Conservation (phyloP, 495 filamentous ascomycete species). For the Xylaria grammica region DNA sequence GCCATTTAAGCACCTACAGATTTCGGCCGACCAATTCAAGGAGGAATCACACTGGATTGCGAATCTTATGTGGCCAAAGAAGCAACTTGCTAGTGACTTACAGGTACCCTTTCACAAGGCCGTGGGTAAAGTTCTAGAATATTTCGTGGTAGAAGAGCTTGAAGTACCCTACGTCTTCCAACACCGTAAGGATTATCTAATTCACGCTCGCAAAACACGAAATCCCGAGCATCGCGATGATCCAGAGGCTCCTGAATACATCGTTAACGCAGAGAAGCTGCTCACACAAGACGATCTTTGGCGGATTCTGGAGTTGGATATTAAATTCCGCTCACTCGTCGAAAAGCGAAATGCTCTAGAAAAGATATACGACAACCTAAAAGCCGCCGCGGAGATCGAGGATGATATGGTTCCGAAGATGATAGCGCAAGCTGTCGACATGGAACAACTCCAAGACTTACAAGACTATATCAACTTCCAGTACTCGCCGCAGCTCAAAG, state of each 20-base stretch:
- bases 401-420: slow-evolving; percentile 79
- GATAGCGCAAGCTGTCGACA: slow-evolving; percentile 72
- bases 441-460: slow-evolving; percentile 94
- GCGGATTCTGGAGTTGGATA: slow-evolving; percentile 90
- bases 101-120: slow-evolving; percentile 83
- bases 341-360: slow-evolving; percentile 88
- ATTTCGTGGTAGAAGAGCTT: slow-evolving; percentile 87
- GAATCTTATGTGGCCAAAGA: slow-evolving; percentile 83
- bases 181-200: slow-evolving; percentile 96
- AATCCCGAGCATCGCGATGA: slow-evolving; percentile 59
- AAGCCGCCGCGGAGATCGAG: slow-evolving; percentile 54
- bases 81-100: slow-evolving; percentile 69
- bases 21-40: slow-evolving; percentile 78
- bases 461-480: slow-evolving; percentile 98
- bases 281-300: slow-evolving; percentile 92
- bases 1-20: slow-evolving; percentile 76
- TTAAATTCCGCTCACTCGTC: slow-evolving; percentile 87
- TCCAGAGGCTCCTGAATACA: slow-evolving; percentile 71
- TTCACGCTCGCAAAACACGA: slow-evolving; percentile 80
- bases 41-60: slow-evolving; percentile 94
- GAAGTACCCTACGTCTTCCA: slow-evolving; percentile 98
- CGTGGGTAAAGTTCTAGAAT: slow-evolving; percentile 90
- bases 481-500: slow-evolving; percentile 81
- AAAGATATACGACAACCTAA: slow-evolving; percentile 74
- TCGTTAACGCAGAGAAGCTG: slow-evolving; percentile 81